Base-by-base conservation (phyloP, 1,139 yeast genomes). In the Magnusiomyces suaveolens region DNA sequence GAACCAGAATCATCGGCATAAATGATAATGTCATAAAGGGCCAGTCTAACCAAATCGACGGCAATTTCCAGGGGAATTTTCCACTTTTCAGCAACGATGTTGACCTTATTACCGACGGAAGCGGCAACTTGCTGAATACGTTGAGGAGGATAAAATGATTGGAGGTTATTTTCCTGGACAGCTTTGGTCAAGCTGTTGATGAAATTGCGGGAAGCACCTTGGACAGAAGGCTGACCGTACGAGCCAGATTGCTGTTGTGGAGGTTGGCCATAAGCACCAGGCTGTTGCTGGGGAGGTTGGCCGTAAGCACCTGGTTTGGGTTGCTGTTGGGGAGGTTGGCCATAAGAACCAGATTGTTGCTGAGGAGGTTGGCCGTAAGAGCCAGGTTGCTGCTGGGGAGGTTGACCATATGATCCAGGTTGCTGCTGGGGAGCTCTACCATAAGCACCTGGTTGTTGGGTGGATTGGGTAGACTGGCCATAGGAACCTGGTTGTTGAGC, bases 1-100 rank as follows among this genome's bases (percentile, higher is more conserved):
- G 71, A 67, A 8, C 71, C 71, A 12, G 71, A 67, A 55, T 68
- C 71, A 53, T 68, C 71, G 38, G 67, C 65, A 52, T 61, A 67
- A 23, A 68, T 56, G 41, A 68, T 65, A 54, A 68, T 63, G 55
- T 68, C 71, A 55, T 67, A 68, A 14, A 68, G 62, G 8, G 71
- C 67, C 39, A 68, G 60, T 6, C 68, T 62, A 43, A 65, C 65
- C 23, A 66, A 55, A 55, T 68, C 71, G 24, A 60, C 62, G 16
- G 70, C 70, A 49, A 67, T 57, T 57, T 66, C 70, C 59, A 60
- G 58, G 18, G 70, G 69, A 46, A 67, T 61, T 12, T 60, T 52
- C 70, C 71, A 68, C 23, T 55, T 56, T 47, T 60, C 61, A n/a
- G 65, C 60, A 41, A 67, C 57, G 23, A 57, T 58, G 23, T 57